phyloP scores from a whole-genome alignment of 192 early-diverging fungal genomes.

The Coemansia sp. region DNA sequence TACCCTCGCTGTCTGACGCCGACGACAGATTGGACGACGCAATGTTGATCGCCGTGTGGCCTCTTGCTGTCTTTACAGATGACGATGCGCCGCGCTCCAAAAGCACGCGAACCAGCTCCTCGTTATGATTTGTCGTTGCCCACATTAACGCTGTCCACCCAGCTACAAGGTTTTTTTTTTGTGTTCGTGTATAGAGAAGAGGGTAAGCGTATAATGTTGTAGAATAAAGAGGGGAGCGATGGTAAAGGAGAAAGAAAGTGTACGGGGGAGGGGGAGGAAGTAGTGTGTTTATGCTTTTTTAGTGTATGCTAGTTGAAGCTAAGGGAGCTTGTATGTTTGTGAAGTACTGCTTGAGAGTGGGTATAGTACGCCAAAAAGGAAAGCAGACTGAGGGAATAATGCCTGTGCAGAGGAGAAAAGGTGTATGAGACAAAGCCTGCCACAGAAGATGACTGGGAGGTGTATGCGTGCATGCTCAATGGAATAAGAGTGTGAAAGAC shows the following conservation, averaged over 20 bases:
- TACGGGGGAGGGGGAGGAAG: constrained; percentile 1
- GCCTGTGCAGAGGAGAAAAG: constrained; percentile 1
- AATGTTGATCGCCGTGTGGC: constrained; percentile 75
- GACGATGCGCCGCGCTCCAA: constrained; percentile 78
- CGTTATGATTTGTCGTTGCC: constrained; percentile 82
- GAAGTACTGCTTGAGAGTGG: too few species aligned
- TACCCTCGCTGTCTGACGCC: constrained; percentile 33
- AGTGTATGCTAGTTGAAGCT: too few species aligned
- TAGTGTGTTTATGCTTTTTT: too few species aligned
- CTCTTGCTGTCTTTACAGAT: constrained; percentile 63
- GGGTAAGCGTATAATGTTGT: constrained; percentile 1
- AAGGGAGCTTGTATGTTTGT: too few species aligned
- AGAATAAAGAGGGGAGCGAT: background rate
- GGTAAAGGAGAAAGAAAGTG: constrained; percentile 5
- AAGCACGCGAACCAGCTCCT: constrained; percentile 68
- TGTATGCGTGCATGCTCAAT: too few species aligned
- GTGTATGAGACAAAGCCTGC: background rate
- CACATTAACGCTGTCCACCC: constrained; percentile 91
- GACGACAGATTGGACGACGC: constrained; percentile 50
- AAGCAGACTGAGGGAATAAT: constrained; percentile 5
- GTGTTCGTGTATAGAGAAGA: background rate
- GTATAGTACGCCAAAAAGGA: constrained; percentile 5
- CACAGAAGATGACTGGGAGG: too few species aligned
- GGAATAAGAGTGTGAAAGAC: too few species aligned
- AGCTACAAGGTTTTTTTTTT: constrained; percentile 39